Percentiles rank a stretch among this genome's conserved stretches.
These are phyloP conservation scores for Monilinia fructigena DNA, from an alignment of 2,329 filamentous ascomycete species.

Conservation along the genomic window DNA sequence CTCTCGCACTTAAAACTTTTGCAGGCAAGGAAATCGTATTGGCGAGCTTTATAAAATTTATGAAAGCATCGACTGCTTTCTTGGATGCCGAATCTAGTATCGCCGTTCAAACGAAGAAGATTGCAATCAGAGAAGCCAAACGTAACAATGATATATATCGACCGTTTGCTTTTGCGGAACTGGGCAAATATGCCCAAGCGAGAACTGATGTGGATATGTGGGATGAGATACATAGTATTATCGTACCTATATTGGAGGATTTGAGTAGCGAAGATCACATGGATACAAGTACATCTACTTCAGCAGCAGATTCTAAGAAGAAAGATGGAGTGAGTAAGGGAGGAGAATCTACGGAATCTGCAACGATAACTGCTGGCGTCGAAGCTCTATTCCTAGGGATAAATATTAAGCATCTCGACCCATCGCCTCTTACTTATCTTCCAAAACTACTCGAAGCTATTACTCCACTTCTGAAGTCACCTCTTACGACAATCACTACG, in stretches of 20 bases:
- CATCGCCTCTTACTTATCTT: slow-evolving; percentile 34
- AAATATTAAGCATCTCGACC: slow-evolving; percentile 34
- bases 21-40: slow-evolving; percentile 85
- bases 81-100: slow-evolving; percentile 54
- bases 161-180: slow-evolving; percentile 67
- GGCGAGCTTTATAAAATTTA: slow-evolving; percentile 75
- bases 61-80: slow-evolving; percentile 59
- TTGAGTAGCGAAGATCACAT: slow-evolving; percentile 40
- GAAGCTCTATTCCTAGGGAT: slow-evolving; percentile 38
- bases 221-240: slow-evolving; percentile 62
- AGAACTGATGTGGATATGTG: slow-evolving; percentile 70
- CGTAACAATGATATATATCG: slow-evolving; percentile 85
- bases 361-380: slow-evolving; percentile 38
- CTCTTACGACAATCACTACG: slow-evolving; percentile 37
- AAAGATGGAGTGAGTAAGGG: slow-evolving; percentile 34
- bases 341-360: slow-evolving; percentile 33
- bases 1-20: slow-evolving; percentile 86
- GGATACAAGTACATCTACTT: slow-evolving; percentile 54
- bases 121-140: slow-evolving; percentile 82
- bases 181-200: slow-evolving; percentile 70
- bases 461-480: slow-evolving; percentile 32
- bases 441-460: slow-evolving; percentile 33
- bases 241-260: slow-evolving; percentile 61
- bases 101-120: slow-evolving; percentile 71
- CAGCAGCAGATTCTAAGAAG: slow-evolving; percentile 2